Evolutionary conservation across 441 rosid species (phyloP).

Genomic region (Gossypium lobatum): DNA sequence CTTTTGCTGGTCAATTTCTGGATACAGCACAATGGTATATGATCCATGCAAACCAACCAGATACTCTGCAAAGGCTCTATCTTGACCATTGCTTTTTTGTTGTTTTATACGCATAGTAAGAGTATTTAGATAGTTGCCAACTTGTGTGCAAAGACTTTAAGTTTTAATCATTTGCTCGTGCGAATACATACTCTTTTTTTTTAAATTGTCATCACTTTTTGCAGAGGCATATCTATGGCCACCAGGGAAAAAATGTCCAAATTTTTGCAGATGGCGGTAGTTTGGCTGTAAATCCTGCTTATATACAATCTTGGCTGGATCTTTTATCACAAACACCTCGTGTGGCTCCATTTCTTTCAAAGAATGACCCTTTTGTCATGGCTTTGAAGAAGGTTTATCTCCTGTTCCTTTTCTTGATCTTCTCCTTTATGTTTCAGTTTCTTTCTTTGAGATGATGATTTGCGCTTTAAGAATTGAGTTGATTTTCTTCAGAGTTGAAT

Average conservation of each 20-base stretch:
- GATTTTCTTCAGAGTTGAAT: not conserved
- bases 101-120: not conserved
- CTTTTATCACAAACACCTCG: constrained; percentile 83
- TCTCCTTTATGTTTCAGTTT: not conserved
- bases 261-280: constrained; percentile 79
- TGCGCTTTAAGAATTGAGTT: not conserved
- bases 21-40: not conserved
- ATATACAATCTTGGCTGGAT: constrained; percentile 73
- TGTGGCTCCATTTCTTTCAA: constrained; percentile 85
- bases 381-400: constrained; percentile 67
- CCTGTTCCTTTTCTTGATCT: constrained; percentile 8
- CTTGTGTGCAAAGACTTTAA: not conserved
- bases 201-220: not conserved
- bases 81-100: not conserved
- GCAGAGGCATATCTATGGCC: constrained; percentile 87
- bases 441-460: not conserved
- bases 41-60: not conserved
- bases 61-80: not conserved
- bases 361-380: constrained; percentile 75
- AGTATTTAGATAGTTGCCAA: not conserved
- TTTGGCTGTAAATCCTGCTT: constrained; percentile 76
- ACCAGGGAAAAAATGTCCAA: constrained; percentile 65
- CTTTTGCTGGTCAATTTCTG: not conserved
- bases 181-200: constrained; percentile 7
- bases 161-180: not conserved